These are phyloP conservation scores for Penicillium coffeae DNA, from an alignment of 495 filamentous ascomycete genomes.

Conservation along the genomic window DNA sequence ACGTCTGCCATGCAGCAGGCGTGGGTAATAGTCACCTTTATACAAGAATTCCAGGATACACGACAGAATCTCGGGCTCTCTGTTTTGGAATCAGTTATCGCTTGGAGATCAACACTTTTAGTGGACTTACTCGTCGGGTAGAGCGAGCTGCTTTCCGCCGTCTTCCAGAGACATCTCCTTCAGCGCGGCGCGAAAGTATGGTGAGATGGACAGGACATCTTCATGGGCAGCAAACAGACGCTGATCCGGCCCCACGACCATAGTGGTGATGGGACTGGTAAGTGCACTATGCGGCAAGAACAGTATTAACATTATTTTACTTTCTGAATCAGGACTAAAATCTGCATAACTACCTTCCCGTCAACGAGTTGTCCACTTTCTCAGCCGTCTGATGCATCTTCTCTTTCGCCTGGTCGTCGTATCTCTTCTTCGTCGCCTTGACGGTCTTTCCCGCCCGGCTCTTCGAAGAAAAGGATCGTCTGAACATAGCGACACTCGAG, in stretches of 20 bases:
- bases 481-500: conserved; percentile 64
- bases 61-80: conserved; percentile 62
- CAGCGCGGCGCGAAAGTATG: conserved; percentile 54
- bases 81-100: conserved; percentile 12
- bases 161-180: conserved; percentile 55
- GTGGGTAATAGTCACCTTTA: conserved; percentile 67
- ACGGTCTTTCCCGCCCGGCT: conserved; percentile 75
- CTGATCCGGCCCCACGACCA: conserved; percentile 74
- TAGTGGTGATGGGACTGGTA: conserved; percentile 76
- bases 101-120: neutral
- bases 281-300: conserved; percentile 43
- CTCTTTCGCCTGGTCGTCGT: conserved; percentile 68
- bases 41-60: conserved; percentile 68
- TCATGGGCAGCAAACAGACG: conserved; percentile 74
- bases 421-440: conserved; percentile 68
- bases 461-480: conserved; percentile 72
- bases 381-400: conserved; percentile 65
- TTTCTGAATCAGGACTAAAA: conserved; percentile 11
- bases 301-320: neutral
- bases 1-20: conserved; percentile 46
- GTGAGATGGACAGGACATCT: conserved; percentile 58
- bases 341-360: conserved; percentile 38
- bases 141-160: conserved; percentile 50
- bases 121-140: conserved; percentile 53
- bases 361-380: conserved; percentile 50